phyloP scores from a whole-genome alignment of 345 rosid species.

The Lumnitzera littorea region DNA sequence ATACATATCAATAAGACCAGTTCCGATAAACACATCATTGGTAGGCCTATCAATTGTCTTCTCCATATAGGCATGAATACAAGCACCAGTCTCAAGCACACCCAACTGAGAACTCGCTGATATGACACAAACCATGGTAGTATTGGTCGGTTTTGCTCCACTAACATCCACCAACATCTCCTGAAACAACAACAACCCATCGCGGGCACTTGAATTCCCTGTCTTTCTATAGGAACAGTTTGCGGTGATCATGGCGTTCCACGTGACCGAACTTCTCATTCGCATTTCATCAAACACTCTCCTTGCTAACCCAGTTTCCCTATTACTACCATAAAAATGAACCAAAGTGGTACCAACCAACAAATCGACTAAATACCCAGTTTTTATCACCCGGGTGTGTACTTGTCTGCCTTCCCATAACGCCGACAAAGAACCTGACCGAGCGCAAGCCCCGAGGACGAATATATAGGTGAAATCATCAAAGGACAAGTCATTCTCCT shows the following conservation, averaged over 20 bases:
- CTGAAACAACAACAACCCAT: slow-evolving; percentile 36
- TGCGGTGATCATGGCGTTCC: slow-evolving; percentile 60
- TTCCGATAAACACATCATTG: slow-evolving; percentile 47
- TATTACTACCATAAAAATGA: slow-evolving; percentile 42
- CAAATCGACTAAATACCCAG: slow-evolving; percentile 29
- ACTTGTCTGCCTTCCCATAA: slow-evolving; percentile 40
- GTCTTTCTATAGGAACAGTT: slow-evolving; percentile 34
- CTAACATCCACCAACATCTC: slow-evolving; percentile 28
- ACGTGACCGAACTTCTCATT: slow-evolving; percentile 36
- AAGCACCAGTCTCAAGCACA: slow-evolving; percentile 33
- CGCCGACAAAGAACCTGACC: slow-evolving; percentile 21
- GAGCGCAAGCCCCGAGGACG: slow-evolving; percentile 59
- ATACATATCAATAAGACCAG: slow-evolving; percentile 61
- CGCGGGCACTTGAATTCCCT: slow-evolving; percentile 13
- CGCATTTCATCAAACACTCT: slow-evolving; percentile 65
- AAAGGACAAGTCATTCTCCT: slow-evolving; percentile 19
- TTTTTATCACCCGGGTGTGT: slow-evolving; percentile 28
- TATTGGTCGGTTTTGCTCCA: slow-evolving; percentile 41
- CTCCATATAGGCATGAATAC: slow-evolving; percentile 50
- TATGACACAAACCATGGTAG: slow-evolving; percentile 54
- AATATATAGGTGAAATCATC: slow-evolving; percentile 43
- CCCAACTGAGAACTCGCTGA: slow-evolving; percentile 50
- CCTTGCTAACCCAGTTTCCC: slow-evolving; percentile 30
- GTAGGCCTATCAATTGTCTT: slow-evolving; percentile 38
- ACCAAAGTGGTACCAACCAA: slow-evolving; percentile 44